Percentiles rank a stretch among this genome's conserved stretches.
Conservation (phyloP, 140 eudicot genomes). For the Senecio squalidus region DNA sequence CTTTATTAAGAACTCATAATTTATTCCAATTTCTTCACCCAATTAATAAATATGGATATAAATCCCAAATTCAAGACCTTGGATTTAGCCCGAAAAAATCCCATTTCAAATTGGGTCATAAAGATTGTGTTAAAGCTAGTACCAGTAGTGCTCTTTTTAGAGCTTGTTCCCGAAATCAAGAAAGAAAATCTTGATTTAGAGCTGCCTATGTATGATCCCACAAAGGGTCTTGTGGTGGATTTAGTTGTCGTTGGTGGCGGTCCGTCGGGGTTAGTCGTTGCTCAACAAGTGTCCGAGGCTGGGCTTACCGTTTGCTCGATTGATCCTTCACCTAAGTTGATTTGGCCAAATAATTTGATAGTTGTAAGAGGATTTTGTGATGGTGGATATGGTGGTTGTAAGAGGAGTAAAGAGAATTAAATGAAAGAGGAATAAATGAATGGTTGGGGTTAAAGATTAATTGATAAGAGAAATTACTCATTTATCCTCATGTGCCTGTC, state of each 20-base stretch:
- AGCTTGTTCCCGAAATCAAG: slow-evolving; percentile 93
- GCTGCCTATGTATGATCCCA: slow-evolving; percentile 84
- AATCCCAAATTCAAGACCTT: slow-evolving; percentile 32
- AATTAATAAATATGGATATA: slow-evolving; percentile 41
- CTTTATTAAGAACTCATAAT: slow-evolving; percentile 64
- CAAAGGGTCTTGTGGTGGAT: slow-evolving; percentile 67
- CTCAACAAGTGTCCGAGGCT: slow-evolving; percentile 92
- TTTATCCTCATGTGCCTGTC: too few species aligned
- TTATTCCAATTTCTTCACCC: slow-evolving; percentile 70
- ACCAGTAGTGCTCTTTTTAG: slow-evolving; percentile 71
- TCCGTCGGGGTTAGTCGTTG: slow-evolving; percentile 94
- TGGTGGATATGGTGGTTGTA: too few species aligned
- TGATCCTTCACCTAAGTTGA: slow-evolving; percentile 85
- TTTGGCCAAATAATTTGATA: slow-evolving; percentile 98
- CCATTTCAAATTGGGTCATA: slow-evolving; percentile 37
- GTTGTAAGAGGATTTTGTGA: too few species aligned
- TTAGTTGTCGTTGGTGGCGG: slow-evolving; percentile 97
- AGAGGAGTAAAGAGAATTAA: too few species aligned
- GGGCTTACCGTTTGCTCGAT: slow-evolving; percentile 91
- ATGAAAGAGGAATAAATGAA: too few species aligned
- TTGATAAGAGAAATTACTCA: too few species aligned
- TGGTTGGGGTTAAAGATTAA: too few species aligned
- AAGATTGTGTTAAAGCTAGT: slow-evolving; percentile 46
- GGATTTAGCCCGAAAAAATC: slow-evolving; percentile 42
- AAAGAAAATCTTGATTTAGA: slow-evolving; percentile 91